Conservation (phyloP, 148 eudicot species). For the Chenopodium formosanum region DNA sequence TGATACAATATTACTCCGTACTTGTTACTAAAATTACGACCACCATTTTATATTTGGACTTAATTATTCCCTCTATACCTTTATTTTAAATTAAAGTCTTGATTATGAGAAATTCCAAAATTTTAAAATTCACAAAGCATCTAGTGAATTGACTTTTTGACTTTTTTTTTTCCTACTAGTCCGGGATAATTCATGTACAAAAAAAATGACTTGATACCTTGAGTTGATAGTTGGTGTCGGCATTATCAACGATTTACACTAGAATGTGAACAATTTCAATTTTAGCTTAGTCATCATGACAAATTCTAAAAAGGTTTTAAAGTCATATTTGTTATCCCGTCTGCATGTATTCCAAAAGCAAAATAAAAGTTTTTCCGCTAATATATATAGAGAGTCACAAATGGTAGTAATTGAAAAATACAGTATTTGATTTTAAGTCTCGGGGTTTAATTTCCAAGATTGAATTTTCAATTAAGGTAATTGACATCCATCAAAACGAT, state of each 20-base stretch:
- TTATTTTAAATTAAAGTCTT: not conserved
- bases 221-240: not conserved
- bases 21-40: too few species aligned
- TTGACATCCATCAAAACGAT: too few species aligned
- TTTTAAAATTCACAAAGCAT: not conserved
- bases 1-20: not conserved
- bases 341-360: not conserved
- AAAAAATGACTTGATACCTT: not conserved
- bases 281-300: not conserved
- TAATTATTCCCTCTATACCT: not conserved
- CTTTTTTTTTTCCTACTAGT: not conserved
- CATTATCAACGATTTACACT: conserved; percentile 8
- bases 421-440: too few species aligned
- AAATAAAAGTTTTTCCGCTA: too few species aligned
- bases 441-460: too few species aligned
- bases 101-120: not conserved
- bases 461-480: too few species aligned
- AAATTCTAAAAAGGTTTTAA: not conserved
- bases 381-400: too few species aligned
- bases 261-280: not conserved
- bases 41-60: not conserved
- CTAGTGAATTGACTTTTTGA: not conserved
- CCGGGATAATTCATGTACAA: not conserved
- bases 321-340: not conserved
- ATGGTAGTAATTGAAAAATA: too few species aligned